A percentile compares a stretch with the other conserved stretches of the same genome.
Conservation (phyloP, 495 filamentous ascomycete genomes). For the Hypoxylon subgilvum region DNA sequence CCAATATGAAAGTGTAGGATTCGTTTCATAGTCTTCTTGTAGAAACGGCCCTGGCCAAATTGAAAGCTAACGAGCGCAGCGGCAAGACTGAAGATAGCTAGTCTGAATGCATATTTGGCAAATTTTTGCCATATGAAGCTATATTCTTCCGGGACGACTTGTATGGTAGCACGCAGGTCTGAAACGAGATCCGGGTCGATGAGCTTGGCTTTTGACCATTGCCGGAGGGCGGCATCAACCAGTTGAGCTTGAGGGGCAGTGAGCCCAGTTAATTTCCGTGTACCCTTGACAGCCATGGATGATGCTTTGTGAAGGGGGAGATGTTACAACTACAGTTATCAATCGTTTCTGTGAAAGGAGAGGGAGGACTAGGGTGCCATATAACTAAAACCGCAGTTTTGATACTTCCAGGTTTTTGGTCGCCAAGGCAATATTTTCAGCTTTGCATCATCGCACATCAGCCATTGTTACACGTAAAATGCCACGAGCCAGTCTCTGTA, state of each 20-base stretch:
- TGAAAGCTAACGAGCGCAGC: background rate
- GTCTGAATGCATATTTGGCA: slow-evolving; percentile 9
- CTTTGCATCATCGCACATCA: too few species aligned
- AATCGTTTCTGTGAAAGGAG: too few species aligned
- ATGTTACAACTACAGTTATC: too few species aligned
- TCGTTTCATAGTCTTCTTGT: background rate
- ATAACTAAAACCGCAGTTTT: too few species aligned
- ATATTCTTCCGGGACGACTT: background rate
- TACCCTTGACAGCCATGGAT: background rate
- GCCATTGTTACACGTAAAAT: too few species aligned
- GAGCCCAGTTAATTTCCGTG: background rate
- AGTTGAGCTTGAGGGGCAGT: background rate
- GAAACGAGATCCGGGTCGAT: background rate
- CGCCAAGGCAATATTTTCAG: too few species aligned
- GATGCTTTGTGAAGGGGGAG: too few species aligned
- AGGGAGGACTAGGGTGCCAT: too few species aligned
- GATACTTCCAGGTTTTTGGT: too few species aligned
- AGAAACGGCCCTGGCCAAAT: background rate
- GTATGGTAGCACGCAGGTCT: slow-evolving; percentile 3
- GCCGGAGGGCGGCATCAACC: slow-evolving; percentile 2
- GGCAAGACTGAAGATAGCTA: background rate
- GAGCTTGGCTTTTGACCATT: slow-evolving; percentile 9
- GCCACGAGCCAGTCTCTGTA: too few species aligned
- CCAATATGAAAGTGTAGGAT: background rate
- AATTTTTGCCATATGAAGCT: background rate